Percentiles rank a stretch among this genome's conserved stretches.
Conservation (phyloP, 495 filamentous ascomycete species). For the Cercophora newfieldiana region DNA sequence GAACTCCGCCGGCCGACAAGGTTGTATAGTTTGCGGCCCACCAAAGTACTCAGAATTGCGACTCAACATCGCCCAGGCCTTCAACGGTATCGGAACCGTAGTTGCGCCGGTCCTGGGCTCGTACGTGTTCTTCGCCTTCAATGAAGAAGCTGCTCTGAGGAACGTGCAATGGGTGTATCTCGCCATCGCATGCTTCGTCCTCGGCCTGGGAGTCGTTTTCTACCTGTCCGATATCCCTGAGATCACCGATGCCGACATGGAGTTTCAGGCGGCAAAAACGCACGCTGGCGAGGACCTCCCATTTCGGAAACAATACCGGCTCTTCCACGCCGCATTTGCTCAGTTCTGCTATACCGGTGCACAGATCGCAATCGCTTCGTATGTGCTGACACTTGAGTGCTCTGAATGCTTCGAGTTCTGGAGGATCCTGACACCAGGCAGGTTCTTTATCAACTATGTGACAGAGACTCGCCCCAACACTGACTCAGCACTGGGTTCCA, state of each 20-base stretch:
- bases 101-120: conserved; percentile 66
- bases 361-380: conserved; percentile 55
- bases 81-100: conserved; percentile 64
- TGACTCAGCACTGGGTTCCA: conserved; percentile 31
- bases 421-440: conserved; percentile 22
- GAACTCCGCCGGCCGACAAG: too few species aligned
- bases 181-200: conserved; percentile 67
- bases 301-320: conserved; percentile 60
- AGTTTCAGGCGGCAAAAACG: conserved; percentile 47
- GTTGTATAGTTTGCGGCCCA: conserved; percentile 56
- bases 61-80: conserved; percentile 64
- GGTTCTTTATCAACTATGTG: conserved; percentile 47
- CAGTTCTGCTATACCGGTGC: conserved; percentile 73
- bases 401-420: not conserved
- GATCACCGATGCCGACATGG: conserved; percentile 51
- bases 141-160: conserved; percentile 47
- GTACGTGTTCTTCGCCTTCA: conserved; percentile 64
- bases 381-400: not conserved
- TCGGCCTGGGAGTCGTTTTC: conserved; percentile 38
- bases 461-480: conserved; percentile 30
- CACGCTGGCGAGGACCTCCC: conserved; percentile 49
- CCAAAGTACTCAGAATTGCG: conserved; percentile 67
- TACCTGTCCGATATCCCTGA: not conserved
- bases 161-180: conserved; percentile 75
- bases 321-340: conserved; percentile 63